Conservation (phyloP, 2,329 filamentous ascomycete genomes). For the Trichoderma brevicompactum region DNA sequence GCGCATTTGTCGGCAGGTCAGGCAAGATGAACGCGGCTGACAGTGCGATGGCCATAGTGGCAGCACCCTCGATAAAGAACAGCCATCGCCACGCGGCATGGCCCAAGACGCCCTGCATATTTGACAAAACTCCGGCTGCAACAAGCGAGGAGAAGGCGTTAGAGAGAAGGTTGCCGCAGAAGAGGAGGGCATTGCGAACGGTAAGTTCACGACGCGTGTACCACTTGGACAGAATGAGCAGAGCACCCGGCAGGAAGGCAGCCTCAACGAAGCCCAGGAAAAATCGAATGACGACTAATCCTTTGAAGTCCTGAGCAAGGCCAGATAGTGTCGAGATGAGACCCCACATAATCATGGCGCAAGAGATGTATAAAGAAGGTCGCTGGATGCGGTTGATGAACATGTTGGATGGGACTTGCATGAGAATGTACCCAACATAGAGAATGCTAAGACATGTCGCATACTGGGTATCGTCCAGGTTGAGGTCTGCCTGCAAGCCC, state of each 20-base stretch:
- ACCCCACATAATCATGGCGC: slow-evolving; percentile 63
- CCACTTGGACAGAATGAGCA: slow-evolving; percentile 68
- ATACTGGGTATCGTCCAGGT: slow-evolving; percentile 62
- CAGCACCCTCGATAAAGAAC: slow-evolving; percentile 62
- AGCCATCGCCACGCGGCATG: slow-evolving; percentile 65
- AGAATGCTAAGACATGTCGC: slow-evolving; percentile 66
- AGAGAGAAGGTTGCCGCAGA: slow-evolving; percentile 63
- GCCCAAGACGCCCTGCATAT: slow-evolving; percentile 59
- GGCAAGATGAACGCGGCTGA: slow-evolving; percentile 55
- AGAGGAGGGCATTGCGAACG: slow-evolving; percentile 59
- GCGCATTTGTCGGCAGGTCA: slow-evolving; percentile 59
- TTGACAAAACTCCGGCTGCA: slow-evolving; percentile 61
- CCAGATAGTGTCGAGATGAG: slow-evolving; percentile 62
- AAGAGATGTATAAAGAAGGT: slow-evolving; percentile 56
- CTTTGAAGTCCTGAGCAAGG: slow-evolving; percentile 54
- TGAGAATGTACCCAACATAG: slow-evolving; percentile 68
- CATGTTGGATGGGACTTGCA: slow-evolving; percentile 66
- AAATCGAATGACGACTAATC: slow-evolving; percentile 61
- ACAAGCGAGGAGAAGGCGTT: slow-evolving; percentile 64
- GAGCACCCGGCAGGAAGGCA: slow-evolving; percentile 65
- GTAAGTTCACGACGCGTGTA: slow-evolving; percentile 65
- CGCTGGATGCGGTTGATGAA: slow-evolving; percentile 58
- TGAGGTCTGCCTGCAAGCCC: slow-evolving; percentile 65
- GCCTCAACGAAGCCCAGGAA: slow-evolving; percentile 67
- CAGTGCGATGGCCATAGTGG: slow-evolving; percentile 56